These are phyloP conservation scores for Beauveria caledonica DNA, from an alignment of 2,329 filamentous ascomycete genomes.

Conservation along the genomic window DNA sequence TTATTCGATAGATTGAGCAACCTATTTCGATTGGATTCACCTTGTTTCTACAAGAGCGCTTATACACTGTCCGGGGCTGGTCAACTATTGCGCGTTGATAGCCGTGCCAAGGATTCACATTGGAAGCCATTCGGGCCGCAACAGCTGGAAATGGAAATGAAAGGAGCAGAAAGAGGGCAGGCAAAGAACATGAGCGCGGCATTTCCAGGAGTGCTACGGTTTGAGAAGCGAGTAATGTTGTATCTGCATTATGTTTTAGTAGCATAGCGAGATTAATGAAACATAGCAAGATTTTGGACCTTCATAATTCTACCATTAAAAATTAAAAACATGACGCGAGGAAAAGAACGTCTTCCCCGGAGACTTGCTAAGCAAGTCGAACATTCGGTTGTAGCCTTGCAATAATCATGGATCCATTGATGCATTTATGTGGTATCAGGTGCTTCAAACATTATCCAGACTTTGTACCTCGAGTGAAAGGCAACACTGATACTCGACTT, in stretches of 20 bases:
- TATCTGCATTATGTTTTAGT: conserved; percentile 5
- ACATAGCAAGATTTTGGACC: neutral
- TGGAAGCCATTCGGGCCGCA: neutral
- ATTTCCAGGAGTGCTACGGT: neutral
- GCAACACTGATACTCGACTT: no score
- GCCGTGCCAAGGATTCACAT: no score
- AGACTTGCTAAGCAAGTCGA: neutral
- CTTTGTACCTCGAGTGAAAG: neutral
- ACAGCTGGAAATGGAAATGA: neutral
- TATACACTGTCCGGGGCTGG: neutral
- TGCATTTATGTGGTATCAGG: conserved; percentile 7
- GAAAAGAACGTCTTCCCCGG: neutral
- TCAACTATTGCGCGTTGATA: neutral
- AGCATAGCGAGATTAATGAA: conserved; percentile 10
- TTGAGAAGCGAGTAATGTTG: conserved; percentile 5
- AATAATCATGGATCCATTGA: neutral
- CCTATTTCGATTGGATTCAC: neutral
- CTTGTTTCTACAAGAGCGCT: no score
- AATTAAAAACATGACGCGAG: neutral
- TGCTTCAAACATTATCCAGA: neutral
- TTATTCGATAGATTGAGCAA: conserved; percentile 54
- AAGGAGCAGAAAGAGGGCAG: neutral
- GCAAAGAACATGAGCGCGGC: neutral
- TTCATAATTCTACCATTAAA: neutral
- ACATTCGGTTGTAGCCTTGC: neutral